Base-by-base conservation (phyloP, 441 rosid species). In the Erodium texanum region DNA sequence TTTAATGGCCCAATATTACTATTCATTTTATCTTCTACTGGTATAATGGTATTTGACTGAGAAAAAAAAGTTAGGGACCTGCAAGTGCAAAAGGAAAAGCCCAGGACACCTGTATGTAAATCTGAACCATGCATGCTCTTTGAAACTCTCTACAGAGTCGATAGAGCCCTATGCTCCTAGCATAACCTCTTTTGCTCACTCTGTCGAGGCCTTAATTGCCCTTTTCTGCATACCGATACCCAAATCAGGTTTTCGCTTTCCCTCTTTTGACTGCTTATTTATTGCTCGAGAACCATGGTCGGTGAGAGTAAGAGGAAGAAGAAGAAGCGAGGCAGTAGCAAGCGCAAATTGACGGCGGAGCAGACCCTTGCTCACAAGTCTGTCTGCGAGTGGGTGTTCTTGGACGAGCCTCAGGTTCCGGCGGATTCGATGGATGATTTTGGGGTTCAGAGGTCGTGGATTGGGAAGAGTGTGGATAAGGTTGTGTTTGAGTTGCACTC, bases 401-500 rank as follows among this genome's bases (percentile, higher is more conserved):
- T 85, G 73, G 95, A 9, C 48, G 48, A 41, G 14, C 48, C 48
- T 41, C 48, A 9, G 48, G 48, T 10, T 43, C 58, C 72, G 5
- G 56, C 82, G 34, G 34, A 0, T 29, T 5, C 34, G 3, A 3
- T 29, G 24, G 90, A 83, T 73, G 97, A 80, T 73, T 87, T 88
- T 50, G 81, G 85, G 54, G 87, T 84, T 14, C 87, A 76, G 61
- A 85, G 70, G 79, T n/a, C n/a, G n/a, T 70, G 73, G 63, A 10
- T 14, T 11, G 80, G 73, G 11, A 58, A 76, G 52, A 79, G 66
- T 18, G 69, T 63, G 59, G 82, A 85, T 38, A 89, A 76, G 70
- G 32, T 86, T 71, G 82, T 85, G 0, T 93, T 90, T 73, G 98
- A 93, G 78, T 80, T 90, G 79, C 98, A 93, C 73, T 85, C 89